Percentiles rank a stretch among this genome's conserved stretches.
Evolutionary conservation across 257 asterid species (phyloP).

Genomic region (Phtheirospermum japonicum): DNA sequence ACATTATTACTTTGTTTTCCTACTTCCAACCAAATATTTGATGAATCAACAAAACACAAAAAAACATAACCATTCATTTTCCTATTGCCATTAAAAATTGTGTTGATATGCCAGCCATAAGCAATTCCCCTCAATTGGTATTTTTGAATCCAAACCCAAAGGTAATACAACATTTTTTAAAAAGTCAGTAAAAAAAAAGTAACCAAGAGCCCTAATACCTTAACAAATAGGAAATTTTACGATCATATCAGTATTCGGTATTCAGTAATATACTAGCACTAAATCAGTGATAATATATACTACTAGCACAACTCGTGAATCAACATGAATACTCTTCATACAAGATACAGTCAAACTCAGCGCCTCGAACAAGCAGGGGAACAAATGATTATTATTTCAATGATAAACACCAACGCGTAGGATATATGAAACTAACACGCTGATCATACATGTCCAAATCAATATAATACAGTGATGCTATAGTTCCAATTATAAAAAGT

Average conservation of each 20-base stretch:
- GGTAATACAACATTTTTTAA: no score
- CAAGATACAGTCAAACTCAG: constrained; percentile 1
- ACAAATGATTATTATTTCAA: background rate
- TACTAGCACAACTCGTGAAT: background rate
- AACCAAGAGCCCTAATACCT: background rate
- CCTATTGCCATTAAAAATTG: background rate
- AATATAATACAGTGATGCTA: background rate
- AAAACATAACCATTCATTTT: background rate
- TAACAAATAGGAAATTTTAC: background rate
- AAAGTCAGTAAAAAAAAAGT: background rate
- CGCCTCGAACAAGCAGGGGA: background rate
- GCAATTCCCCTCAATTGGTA: background rate
- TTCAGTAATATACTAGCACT: background rate
- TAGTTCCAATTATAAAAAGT: background rate
- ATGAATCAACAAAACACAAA: background rate
- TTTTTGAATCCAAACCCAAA: background rate
- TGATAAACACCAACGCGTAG: background rate
- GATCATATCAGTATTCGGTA: background rate
- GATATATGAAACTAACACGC: background rate
- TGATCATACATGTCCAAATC: background rate
- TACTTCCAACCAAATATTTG: background rate
- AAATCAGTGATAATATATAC: background rate
- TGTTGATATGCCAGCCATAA: background rate
- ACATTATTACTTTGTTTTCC: background rate
- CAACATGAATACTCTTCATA: background rate